Evolutionary conservation across 169 alveolate genomes (phyloP).

Genomic region (Babesia ovis): DNA sequence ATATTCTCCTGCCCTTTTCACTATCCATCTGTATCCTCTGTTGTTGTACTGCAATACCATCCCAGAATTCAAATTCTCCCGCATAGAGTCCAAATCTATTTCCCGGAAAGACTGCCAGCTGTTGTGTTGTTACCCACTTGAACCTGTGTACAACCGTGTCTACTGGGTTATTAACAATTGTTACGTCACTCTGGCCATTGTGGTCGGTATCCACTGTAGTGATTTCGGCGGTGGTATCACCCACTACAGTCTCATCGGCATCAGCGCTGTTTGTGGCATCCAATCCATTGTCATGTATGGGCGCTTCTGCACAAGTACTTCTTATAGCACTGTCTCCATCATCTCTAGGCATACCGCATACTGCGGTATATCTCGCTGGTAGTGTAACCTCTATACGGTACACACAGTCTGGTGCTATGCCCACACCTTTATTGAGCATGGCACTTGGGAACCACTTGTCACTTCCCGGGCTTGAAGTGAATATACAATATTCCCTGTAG

Average conservation of each 20-base stretch:
- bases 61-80: slow-evolving; percentile 67
- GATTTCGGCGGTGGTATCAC: background rate
- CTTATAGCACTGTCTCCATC: background rate
- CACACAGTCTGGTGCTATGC: background rate
- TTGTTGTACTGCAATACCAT: slow-evolving; percentile 12
- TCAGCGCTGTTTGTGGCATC: background rate
- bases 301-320: too few species aligned
- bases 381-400: slow-evolving; percentile 49
- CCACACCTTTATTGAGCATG: background rate
- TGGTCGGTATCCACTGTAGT: background rate
- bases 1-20: background rate
- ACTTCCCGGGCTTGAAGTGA: slow-evolving; percentile 22
- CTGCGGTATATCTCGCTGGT: slow-evolving; percentile 45
- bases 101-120: background rate
- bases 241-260: background rate
- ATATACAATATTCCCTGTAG: slow-evolving; percentile 27
- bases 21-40: background rate
- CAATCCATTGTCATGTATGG: background rate
- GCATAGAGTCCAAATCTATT: slow-evolving; percentile 48
- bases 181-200: background rate
- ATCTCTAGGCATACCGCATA: slow-evolving; percentile 56
- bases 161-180: too few species aligned
- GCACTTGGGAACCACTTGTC: slow-evolving; percentile 60
- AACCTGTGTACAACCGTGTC: background rate
- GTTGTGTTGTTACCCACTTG: background rate